Percentiles rank a stretch among this genome's conserved stretches.
These are phyloP conservation scores for Mortierella sp. DNA, from an alignment of 371 early-diverging fungal species.

Conservation along the genomic window DNA sequence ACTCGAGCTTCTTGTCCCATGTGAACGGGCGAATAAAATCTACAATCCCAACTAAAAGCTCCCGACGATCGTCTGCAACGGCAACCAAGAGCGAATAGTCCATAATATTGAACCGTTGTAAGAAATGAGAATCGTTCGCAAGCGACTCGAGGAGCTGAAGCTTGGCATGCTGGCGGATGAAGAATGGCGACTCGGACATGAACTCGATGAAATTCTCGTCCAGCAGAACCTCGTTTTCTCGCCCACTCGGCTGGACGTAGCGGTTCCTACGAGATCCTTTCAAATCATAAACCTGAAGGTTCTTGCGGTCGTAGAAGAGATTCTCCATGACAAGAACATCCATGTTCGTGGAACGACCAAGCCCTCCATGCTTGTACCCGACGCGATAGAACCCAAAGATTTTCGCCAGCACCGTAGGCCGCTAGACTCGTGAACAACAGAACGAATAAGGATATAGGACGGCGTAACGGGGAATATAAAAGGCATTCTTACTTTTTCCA, in stretches of 20 bases:
- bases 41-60: slow-evolving; percentile 93
- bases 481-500: no score
- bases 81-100: slow-evolving; percentile 94
- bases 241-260: slow-evolving; percentile 86
- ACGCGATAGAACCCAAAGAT: slow-evolving; percentile 94
- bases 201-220: slow-evolving; percentile 93
- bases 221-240: slow-evolving; percentile 85
- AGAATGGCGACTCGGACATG: slow-evolving; percentile 86
- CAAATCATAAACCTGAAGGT: slow-evolving; percentile 87
- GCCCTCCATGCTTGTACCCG: slow-evolving; percentile 81
- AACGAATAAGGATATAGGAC: no score
- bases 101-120: slow-evolving; percentile 91
- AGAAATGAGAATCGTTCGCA: slow-evolving; percentile 90
- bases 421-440: slow-evolving; percentile 43
- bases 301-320: slow-evolving; percentile 84
- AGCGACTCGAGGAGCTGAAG: slow-evolving; percentile 80
- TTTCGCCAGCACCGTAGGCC: slow-evolving; percentile 89
- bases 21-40: slow-evolving; percentile 97
- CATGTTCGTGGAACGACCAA: slow-evolving; percentile 85
- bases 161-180: slow-evolving; percentile 89
- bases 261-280: slow-evolving; percentile 96
- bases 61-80: slow-evolving; percentile 78
- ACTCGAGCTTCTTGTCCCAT: slow-evolving; percentile 96
- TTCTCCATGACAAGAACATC: slow-evolving; percentile 97
- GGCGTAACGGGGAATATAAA: no score